These are phyloP conservation scores for Trichoderma aggressivum DNA, from an alignment of 2,329 filamentous ascomycete species.

Conservation along the genomic window DNA sequence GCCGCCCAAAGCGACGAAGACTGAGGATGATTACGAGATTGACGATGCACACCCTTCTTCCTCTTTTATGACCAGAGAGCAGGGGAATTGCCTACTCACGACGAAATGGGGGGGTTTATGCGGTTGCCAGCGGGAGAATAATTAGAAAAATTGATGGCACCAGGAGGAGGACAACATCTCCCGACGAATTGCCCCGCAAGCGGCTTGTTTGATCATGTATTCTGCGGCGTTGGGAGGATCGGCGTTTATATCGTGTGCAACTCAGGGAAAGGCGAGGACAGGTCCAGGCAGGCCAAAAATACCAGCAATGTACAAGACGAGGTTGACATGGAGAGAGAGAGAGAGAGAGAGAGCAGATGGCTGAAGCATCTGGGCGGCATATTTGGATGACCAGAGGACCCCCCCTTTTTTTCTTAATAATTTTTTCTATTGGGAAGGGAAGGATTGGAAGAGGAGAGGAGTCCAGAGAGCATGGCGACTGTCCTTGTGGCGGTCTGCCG, in stretches of 20 bases:
- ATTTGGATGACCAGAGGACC: constrained; percentile 13
- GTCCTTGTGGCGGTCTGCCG: not conserved
- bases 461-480: not conserved
- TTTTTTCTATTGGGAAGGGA: not conserved
- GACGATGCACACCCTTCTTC: not conserved
- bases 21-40: constrained; percentile 26
- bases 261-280: constrained; percentile 21
- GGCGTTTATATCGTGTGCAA: constrained; percentile 24
- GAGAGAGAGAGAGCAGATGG: constrained; percentile 19
- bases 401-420: not conserved
- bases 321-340: not conserved
- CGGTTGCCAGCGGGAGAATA: constrained; percentile 10
- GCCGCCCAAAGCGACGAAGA: constrained; percentile 54
- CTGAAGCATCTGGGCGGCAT: constrained; percentile 6
- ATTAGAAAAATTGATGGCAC: constrained; percentile 12
- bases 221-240: constrained; percentile 26
- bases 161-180: constrained; percentile 6
- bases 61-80: not conserved
- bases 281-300: constrained; percentile 25
- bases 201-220: constrained; percentile 25
- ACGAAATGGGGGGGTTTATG: not conserved
- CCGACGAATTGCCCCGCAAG: constrained; percentile 15
- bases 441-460: not conserved
- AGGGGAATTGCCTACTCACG: constrained; percentile 7
- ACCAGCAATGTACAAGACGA: constrained; percentile 25